Percentiles rank a stretch among this genome's conserved stretches.
These are phyloP conservation scores for Cyanidioschyzon merolae DNA, from an alignment of 23 red algal genomes.

Conservation along the genomic window DNA sequence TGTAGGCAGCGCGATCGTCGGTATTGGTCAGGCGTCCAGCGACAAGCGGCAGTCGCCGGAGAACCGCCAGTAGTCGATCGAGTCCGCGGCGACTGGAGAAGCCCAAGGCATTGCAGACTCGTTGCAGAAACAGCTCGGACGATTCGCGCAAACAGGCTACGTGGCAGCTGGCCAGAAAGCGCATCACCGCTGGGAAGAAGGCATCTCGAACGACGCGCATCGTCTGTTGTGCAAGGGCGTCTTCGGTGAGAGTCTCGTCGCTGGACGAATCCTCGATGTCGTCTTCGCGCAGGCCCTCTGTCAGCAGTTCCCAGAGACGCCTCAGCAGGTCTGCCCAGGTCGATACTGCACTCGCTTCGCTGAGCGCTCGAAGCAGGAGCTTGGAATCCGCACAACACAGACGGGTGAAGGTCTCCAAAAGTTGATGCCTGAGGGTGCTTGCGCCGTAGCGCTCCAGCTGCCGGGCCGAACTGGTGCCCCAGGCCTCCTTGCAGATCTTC, in stretches of 20 bases:
- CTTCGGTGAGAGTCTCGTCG: background rate
- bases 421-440: background rate
- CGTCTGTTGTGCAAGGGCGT: background rate
- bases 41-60: constrained; percentile 1
- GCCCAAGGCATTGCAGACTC: background rate
- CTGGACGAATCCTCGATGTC: background rate
- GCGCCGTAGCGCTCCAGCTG: background rate
- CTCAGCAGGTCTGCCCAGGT: background rate
- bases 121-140: background rate
- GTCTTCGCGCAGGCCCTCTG: background rate
- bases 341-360: background rate
- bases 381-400: background rate
- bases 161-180: background rate
- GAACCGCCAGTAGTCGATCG: background rate
- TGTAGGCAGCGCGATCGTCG: background rate
- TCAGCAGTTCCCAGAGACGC: background rate
- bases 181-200: background rate
- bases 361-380: background rate
- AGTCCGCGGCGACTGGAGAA: background rate
- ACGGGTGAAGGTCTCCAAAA: background rate
- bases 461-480: background rate
- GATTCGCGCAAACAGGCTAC: background rate
- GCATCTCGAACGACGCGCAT: background rate
- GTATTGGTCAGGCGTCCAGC: background rate
- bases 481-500: background rate